Evolutionary conservation across 2,329 filamentous ascomycete genomes (phyloP).

Genomic region (Trichoderma breve): DNA sequence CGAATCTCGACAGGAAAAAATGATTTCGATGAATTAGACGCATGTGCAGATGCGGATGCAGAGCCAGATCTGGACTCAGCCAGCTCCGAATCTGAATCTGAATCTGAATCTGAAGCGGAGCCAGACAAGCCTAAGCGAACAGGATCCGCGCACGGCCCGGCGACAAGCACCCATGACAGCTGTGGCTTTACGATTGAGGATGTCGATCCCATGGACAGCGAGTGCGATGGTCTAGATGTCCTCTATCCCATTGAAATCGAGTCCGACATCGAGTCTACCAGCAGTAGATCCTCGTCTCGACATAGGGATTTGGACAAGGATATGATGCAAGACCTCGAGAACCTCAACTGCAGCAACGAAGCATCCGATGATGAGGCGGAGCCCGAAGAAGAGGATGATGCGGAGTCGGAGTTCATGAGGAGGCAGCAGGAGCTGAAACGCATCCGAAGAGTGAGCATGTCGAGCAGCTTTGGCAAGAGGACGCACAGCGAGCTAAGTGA

Average conservation of each 20-base stretch:
- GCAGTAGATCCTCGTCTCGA: constrained; percentile 37
- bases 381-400: constrained; percentile 33
- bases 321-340: constrained; percentile 45
- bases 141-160: constrained; percentile 9
- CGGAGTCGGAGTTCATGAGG: constrained; percentile 38
- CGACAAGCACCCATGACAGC: constrained; percentile 21
- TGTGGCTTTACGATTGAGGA: constrained; percentile 46
- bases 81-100: constrained; percentile 9
- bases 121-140: constrained; percentile 17
- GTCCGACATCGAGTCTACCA: constrained; percentile 37
- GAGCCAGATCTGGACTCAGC: constrained; percentile 23
- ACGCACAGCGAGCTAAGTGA: constrained; percentile 55
- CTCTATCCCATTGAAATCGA: constrained; percentile 46
- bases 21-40: constrained; percentile 16
- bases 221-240: constrained; percentile 42
- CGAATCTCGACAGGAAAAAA: constrained; percentile 21
- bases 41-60: constrained; percentile 26
- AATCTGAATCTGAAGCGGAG: constrained; percentile 22
- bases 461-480: constrained; percentile 55
- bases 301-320: constrained; percentile 41
- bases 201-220: constrained; percentile 46
- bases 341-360: constrained; percentile 46
- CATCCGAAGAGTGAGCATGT: constrained; percentile 48
- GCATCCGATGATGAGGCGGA: constrained; percentile 37
- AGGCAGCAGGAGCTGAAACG: constrained; percentile 45